Evolutionary conservation across 106 monocot genomes (phyloP), one percentile per base, ranked within the genome.

Genomic region (Gastrodia elata): DNA sequence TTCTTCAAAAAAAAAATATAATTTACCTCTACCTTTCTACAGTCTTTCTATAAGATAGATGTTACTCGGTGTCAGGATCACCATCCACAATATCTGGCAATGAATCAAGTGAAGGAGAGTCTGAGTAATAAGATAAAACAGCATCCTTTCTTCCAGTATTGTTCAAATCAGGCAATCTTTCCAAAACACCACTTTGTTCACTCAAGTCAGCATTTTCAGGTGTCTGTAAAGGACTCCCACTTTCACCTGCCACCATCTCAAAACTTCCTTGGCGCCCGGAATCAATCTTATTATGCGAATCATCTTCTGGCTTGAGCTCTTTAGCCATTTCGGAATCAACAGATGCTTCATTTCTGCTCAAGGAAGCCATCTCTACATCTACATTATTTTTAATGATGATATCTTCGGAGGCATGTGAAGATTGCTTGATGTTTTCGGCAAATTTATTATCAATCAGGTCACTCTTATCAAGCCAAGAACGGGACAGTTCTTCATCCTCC

Each of bases 31-130:
- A 42, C 10, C 4, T 42, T 6, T 42, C 4, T 42, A 42, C 10
- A 6, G 10, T 42, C 5, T 42, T 5, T 42, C 5, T 42, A 42
- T 42, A 5, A 42, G 41, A 42, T 42, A 42, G 5, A 10, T 42
- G 41, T 42, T 74, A 79, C 11, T 86, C 86, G 46, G 74, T 42
- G 20, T 87, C 83, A 14, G 83, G 86, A 78, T 78, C 86, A 1
- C 13, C 83, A 68, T 71, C 73, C 35, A 83, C 72, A 57, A 87
- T 75, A 64, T 39, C 68, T 6, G 86, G 86, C 35, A 80, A 39
- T 7, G 79, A 86, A 73, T 56, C 65, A 7, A 70, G 36, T 0
- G 80, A 86, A 0, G 39, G 55, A 1, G 75, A 74, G 35, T 83
- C 86, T 36, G 80, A 79, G 77, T 78, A 83, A 43, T 72, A 78